A percentile compares a stretch with the other conserved stretches of the same genome.
phyloP scores from a whole-genome alignment of 371 early-diverging fungal genomes.

The Capniomyces stellatus region DNA sequence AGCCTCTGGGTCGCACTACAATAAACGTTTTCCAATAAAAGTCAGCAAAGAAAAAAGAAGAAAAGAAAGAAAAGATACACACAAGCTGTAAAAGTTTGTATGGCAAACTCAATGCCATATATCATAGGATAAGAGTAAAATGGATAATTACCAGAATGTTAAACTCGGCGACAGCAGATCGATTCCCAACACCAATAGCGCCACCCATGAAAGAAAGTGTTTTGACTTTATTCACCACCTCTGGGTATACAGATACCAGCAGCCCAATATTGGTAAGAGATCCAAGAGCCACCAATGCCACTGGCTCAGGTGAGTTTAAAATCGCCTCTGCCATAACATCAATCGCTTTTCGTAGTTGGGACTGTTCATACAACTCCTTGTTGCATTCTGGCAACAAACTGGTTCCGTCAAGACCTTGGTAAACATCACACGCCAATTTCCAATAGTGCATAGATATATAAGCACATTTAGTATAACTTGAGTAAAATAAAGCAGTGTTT shows the following conservation, averaged over 20 bases:
- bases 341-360: slow-evolving; percentile 14
- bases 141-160: too few relatives aligned
- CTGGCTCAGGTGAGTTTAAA: slow-evolving; percentile 1
- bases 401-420: slow-evolving; percentile 17
- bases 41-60: too few relatives aligned
- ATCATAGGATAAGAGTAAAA: too few relatives aligned
- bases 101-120: too few relatives aligned
- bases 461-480: too few relatives aligned
- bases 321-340: slow-evolving; percentile 10
- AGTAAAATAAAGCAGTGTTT: too few relatives aligned
- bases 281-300: slow-evolving; percentile 18
- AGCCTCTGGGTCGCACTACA: slow-evolving; percentile 22
- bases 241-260: slow-evolving; percentile 19
- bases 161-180: slow-evolving; percentile 17
- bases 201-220: slow-evolving; percentile 22
- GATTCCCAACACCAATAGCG: slow-evolving; percentile 14
- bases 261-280: slow-evolving; percentile 24
- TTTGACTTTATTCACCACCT: slow-evolving; percentile 11
- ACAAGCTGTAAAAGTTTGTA: too few relatives aligned
- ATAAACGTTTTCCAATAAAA: too few relatives aligned
- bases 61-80: too few relatives aligned
- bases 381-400: slow-evolving; percentile 5
- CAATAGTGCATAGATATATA: too few relatives aligned
- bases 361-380: not conserved
- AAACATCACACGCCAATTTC: too few relatives aligned